phyloP scores from a whole-genome alignment of 768 basidiomycete species.

The Sistotremastrum suecicum region DNA sequence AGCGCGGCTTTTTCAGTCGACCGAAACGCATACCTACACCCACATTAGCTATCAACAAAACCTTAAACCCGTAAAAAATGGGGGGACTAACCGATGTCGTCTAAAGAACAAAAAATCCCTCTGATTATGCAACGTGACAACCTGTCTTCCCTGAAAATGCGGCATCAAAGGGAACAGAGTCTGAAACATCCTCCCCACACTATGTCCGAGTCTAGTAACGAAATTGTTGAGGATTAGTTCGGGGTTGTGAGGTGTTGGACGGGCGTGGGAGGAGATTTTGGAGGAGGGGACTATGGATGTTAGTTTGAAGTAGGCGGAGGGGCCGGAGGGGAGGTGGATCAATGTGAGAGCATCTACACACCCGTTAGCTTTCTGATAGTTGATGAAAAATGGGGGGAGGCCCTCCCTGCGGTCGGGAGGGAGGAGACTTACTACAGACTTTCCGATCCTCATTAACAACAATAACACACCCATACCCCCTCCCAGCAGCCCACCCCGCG shows the following conservation, averaged over 20 bases:
- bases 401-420: no score
- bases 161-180: constrained; percentile 91
- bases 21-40: constrained; percentile 73
- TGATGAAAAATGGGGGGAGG: no score
- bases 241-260: constrained; percentile 83
- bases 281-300: constrained; percentile 58
- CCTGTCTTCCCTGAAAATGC: constrained; percentile 91
- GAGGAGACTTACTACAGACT: constrained; percentile 60
- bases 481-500: constrained; percentile 82
- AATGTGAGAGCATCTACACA: constrained; percentile 93
- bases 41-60: constrained; percentile 5
- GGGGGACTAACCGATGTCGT: constrained; percentile 60
- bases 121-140: constrained; percentile 94
- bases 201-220: constrained; percentile 84
- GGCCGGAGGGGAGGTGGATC: constrained; percentile 81
- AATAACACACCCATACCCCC: constrained; percentile 78
- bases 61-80: constrained; percentile 5
- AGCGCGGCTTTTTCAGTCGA: constrained; percentile 82
- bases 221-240: constrained; percentile 94
- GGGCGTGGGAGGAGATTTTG: constrained; percentile 39
- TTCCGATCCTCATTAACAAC: constrained; percentile 96
- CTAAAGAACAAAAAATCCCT: constrained; percentile 97
- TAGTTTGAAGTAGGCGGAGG: constrained; percentile 91
- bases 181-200: constrained; percentile 90
- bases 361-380: no score